Evolutionary conservation across 1,139 yeast species (phyloP).

Genomic region (Suhomyces terraborum): DNA sequence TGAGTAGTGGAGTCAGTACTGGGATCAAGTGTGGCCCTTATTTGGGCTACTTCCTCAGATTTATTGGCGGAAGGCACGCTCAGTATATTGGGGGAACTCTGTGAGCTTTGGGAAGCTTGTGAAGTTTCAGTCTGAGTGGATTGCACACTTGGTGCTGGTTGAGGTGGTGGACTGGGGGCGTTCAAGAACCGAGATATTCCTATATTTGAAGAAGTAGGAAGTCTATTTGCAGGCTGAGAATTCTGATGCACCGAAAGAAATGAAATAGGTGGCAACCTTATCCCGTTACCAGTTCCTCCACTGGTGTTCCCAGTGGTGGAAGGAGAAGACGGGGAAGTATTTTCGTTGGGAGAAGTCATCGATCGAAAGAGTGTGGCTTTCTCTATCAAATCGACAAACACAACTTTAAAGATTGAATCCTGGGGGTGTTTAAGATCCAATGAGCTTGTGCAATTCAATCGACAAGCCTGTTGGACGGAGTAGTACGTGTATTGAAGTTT

Average conservation of each 20-base stretch:
- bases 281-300: conserved; percentile 16
- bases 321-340: conserved; percentile 10
- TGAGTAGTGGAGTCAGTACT: not conserved
- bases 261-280: conserved; percentile 33
- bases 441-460: not conserved
- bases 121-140: not conserved
- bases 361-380: not conserved
- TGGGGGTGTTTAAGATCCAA: not conserved
- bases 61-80: not conserved
- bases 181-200: conserved; percentile 24
- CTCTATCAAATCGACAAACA: not conserved
- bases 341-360: conserved; percentile 14
- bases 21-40: conserved; percentile 6
- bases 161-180: conserved; percentile 12
- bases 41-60: conserved; percentile 6
- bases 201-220: conserved; percentile 24
- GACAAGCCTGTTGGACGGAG: not conserved
- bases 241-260: conserved; percentile 25
- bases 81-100: not conserved
- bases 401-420: not conserved
- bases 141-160: conserved; percentile 1
- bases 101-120: not conserved
- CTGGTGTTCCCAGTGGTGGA: not conserved
- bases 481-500: conserved; percentile 1
- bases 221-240: conserved; percentile 17